phyloP scores from a whole-genome alignment of 2,329 filamentous ascomycete species.

The Monascus ruber region DNA sequence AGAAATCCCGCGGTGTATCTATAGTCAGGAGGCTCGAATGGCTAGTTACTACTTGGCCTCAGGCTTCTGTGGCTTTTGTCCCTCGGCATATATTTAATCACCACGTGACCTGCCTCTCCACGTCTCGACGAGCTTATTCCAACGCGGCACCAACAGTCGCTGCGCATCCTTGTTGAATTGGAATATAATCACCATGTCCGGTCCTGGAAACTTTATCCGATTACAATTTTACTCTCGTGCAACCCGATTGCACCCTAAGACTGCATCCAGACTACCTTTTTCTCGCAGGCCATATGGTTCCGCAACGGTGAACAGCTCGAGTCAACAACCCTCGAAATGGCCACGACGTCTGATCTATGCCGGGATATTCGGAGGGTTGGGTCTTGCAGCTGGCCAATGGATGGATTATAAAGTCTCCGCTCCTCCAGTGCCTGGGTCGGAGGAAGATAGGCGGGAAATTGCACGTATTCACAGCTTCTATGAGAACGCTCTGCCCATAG shows the following conservation, averaged over 20 bases:
- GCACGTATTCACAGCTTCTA: conserved; percentile 19
- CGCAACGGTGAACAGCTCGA: conserved; percentile 7
- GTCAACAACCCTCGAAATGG: conserved; percentile 18
- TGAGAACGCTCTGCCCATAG: conserved; percentile 24
- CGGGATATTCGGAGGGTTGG: conserved; percentile 22
- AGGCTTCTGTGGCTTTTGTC: too few relatives aligned
- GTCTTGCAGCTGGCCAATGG: conserved; percentile 14
- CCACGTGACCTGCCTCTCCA: too few relatives aligned
- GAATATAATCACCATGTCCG: conserved; percentile 18
- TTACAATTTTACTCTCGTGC: conserved; percentile 8
- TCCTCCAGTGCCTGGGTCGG: conserved; percentile 22
- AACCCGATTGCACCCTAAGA: not conserved
- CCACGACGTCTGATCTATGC: conserved; percentile 24
- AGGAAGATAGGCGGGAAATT: conserved; percentile 19
- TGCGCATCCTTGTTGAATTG: not conserved
- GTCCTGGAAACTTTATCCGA: conserved; percentile 13
- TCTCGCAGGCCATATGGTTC: not conserved
- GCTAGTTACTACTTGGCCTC: too few relatives aligned
- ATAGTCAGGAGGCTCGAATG: too few relatives aligned
- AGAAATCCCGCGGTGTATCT: too few relatives aligned
- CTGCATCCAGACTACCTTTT: conserved; percentile 1
- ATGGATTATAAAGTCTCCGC: conserved; percentile 12
- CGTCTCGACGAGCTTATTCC: too few relatives aligned
- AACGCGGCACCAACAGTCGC: too few relatives aligned
- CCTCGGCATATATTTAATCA: too few relatives aligned